phyloP scores from a whole-genome alignment of 2,329 filamentous ascomycete species.

The Pseudopyricularia cyperi region DNA sequence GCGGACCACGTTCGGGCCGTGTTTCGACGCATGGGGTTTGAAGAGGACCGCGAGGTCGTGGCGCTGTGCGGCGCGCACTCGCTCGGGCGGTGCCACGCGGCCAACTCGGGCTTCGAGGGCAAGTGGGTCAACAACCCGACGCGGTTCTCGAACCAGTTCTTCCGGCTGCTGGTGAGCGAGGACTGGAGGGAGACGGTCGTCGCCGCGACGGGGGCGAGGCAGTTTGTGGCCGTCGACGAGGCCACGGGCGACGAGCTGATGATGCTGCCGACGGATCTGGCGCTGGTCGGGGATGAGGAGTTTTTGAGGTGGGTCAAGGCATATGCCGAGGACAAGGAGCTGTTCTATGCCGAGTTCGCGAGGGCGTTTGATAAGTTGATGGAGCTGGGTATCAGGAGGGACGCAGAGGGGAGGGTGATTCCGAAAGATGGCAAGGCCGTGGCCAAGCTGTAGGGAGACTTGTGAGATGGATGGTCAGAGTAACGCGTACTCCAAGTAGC shows the following conservation, averaged over 20 bases:
- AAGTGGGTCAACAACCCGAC: constrained; percentile 23
- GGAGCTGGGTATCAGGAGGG: constrained; percentile 45
- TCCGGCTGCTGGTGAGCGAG: constrained; percentile 17
- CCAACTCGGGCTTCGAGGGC: constrained; percentile 22
- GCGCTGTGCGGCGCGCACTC: constrained; percentile 76
- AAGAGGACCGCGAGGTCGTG: constrained; percentile 90
- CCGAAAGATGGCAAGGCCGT: constrained; percentile 44
- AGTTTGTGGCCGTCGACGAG: constrained; percentile 48
- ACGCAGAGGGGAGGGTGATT: constrained; percentile 34
- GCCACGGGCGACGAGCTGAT: constrained; percentile 44
- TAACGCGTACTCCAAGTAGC: no score
- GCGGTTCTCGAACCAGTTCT: constrained; percentile 24
- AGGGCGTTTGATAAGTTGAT: constrained; percentile 46
- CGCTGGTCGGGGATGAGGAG: constrained; percentile 35
- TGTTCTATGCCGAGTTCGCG: constrained; percentile 47
- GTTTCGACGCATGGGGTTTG: constrained; percentile 93
- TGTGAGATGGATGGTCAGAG: constrained; percentile 13
- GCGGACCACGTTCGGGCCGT: constrained; percentile 74
- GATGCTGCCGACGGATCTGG: constrained; percentile 55
- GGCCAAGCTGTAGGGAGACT: no score
- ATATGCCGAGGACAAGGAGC: constrained; percentile 47
- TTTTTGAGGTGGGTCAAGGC: constrained; percentile 44
- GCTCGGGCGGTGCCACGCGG: constrained; percentile 51
- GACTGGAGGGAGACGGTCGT: constrained; percentile 32
- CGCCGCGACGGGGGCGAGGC: constrained; percentile 35